Base-by-base conservation (phyloP, 2,329 filamentous ascomycete species). In the Periglandula ipomoeae region DNA sequence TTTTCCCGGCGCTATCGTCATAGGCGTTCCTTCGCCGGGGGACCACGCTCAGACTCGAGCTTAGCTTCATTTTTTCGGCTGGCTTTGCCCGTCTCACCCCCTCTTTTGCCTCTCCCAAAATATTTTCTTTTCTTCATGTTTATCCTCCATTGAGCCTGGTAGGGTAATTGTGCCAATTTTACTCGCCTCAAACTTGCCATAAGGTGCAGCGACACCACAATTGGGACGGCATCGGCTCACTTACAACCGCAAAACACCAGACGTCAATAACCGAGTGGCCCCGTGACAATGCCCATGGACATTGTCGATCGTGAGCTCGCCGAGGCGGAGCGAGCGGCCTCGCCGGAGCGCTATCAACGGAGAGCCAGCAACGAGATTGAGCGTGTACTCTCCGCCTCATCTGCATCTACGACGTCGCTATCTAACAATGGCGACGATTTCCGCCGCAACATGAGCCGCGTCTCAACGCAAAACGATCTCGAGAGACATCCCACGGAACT, bases 401-500 rank as follows among this genome's bases (percentile, higher is more conserved):
- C 75, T 4, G 65, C 68, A 15, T 72, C 73, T 30, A 74, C 75
- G 5, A 71, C 70, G 0, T 72, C 73, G 0, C 73, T 72, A 9
- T 70, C 70, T 1, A 70, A 71, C 17, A 62, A 62, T 37, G 65
- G 53, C 23, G 51, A 53, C 43, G 42, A 19, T 40, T 58, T 65
- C 52, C 68, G 70, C 48, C 62, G 71, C 49, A 69, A 67, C 45
- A 75, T 87, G 67, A 81, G 76, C 58, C 74, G 82, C 46, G 62
- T 81, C n/a, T 73, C 80, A 5, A 87, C 84, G 4, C 74, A 81
- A 53, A 69, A 71, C 56, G 84, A 88, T 59, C 73, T 88, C 35
- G 84, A 87, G 61, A 73, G 82, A 50, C 78, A 87, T 55, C 78
- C 79, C 17, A 87, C 84, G 8, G 82, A 78, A 47, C 70, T 90